These are phyloP conservation scores for Glebionis coronaria DNA, from an alignment of 129 eudicot species.

Conservation along the genomic window DNA sequence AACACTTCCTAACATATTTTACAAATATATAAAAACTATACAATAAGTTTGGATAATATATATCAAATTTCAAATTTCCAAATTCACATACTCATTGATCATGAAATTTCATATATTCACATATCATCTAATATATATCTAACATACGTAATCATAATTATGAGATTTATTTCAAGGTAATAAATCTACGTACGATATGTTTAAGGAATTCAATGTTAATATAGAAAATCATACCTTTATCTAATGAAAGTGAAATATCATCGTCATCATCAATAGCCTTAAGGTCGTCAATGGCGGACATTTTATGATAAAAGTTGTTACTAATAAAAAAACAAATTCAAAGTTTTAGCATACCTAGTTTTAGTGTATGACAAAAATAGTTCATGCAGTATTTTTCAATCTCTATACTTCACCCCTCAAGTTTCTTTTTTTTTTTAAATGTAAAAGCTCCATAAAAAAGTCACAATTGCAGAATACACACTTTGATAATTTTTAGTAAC, in stretches of 20 bases:
- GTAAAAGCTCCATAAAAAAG: too few relatives aligned
- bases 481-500: too few relatives aligned
- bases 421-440: neutral
- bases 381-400: neutral
- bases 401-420: neutral
- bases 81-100: neutral
- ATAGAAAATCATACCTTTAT: slow-evolving; percentile 1
- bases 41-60: neutral
- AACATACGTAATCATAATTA: slow-evolving; percentile 1
- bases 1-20: neutral
- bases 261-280: slow-evolving; percentile 3
- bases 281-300: slow-evolving; percentile 21
- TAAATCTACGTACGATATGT: neutral
- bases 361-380: neutral
- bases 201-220: too few relatives aligned
- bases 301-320: slow-evolving; percentile 7
- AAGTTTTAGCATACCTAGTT: neutral
- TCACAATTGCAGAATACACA: too few relatives aligned
- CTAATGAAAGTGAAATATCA: neutral
- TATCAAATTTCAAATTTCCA: neutral
- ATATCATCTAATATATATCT: neutral
- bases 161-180: neutral
- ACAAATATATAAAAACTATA: neutral
- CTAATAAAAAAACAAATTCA: neutral
- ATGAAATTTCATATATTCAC: neutral